Base-by-base conservation (phyloP, 768 basidiomycete genomes). In the Leccinellum rugosiceps region DNA sequence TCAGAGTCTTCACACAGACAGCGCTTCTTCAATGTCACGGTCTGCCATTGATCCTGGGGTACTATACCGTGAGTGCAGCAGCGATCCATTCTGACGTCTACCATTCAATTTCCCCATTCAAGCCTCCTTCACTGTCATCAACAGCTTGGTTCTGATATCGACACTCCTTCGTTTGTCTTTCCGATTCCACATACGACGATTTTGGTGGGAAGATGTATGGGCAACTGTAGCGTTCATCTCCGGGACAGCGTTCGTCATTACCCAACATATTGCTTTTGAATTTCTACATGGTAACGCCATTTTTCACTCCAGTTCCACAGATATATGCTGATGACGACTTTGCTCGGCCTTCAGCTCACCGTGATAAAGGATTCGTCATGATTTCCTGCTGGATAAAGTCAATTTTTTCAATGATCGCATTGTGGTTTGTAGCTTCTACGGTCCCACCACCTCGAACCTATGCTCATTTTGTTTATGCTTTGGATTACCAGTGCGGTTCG, bases 181-280 rank as follows among this genome's bases (percentile, higher is more conserved):
- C 43, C 60, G 64, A 21, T 31, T 55, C 14, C 55, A 21, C 26
- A 57, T 66, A 53, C 56, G 46, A 45, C 25, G 60, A 28, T 60
- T 63, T 32, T 66, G 65, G 64, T 67, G 67, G 67, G 67, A 68
- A 57, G 65, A 66, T 44, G 7, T 35, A 4, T 69, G 67, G 64
- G 64, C 67, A 32, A 55, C 21, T 14, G 44, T 2, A 13, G 44
- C 23, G 14, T 7, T 45, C 6, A 13, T 23, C 21, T 21, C 21
- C 19, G 44, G 44, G 44, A 23, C 23, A 23, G 23, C 44, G 6
- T 45, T 45, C 21, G 23, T 45, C 19, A 23, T 45, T 14, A 23
- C 21, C 23, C 44, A 45, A 45, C 15, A 21, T 21, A 7, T 7
- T 8, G 5, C 19, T 45, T 11, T 14, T 45, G 31, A 31, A 31